Percentiles rank a stretch among this genome's conserved stretches.
These are phyloP conservation scores for Lupinus albus DNA, from an alignment of 306 rosid genomes.

Conservation along the genomic window DNA sequence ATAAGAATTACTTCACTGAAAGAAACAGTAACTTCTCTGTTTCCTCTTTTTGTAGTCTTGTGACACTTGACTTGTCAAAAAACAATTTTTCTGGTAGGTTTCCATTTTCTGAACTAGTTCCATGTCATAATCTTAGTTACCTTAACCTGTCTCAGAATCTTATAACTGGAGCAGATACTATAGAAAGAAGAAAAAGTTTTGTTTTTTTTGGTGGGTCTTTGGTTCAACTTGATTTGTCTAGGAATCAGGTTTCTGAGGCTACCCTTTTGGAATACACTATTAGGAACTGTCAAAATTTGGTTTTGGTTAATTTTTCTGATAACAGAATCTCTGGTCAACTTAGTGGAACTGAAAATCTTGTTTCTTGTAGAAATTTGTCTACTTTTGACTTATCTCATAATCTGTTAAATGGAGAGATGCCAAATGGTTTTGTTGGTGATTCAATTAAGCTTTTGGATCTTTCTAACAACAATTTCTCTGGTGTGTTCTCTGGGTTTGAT, in stretches of 20 bases:
- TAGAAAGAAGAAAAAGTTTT: constrained; percentile 1
- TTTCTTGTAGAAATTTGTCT: constrained; percentile 41
- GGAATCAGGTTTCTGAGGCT: constrained; percentile 51
- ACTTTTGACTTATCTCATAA: constrained; percentile 58
- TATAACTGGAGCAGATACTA: constrained; percentile 28
- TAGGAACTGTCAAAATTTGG: constrained; percentile 43
- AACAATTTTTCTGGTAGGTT: constrained; percentile 56
- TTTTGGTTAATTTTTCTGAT: constrained; percentile 52
- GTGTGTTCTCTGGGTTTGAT: constrained; percentile 46
- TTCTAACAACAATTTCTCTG: constrained; percentile 60
- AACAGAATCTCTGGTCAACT: constrained; percentile 57
- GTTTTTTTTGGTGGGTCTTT: constrained; percentile 39
- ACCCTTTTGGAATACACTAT: constrained; percentile 33
- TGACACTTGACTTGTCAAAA: constrained; percentile 58
- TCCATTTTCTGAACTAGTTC: constrained; percentile 35
- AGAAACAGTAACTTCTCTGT: constrained; percentile 38
- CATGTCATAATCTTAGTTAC: constrained; percentile 42
- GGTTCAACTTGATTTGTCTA: constrained; percentile 57
- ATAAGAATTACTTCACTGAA: constrained; percentile 51
- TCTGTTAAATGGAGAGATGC: constrained; percentile 51
- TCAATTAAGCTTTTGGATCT: constrained; percentile 58
- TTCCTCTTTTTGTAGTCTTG: constrained; percentile 43
- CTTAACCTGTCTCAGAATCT: constrained; percentile 60
- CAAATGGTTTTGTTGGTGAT: constrained; percentile 43
- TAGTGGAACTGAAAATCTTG: constrained; percentile 35